Conservation (phyloP, 306 rosid genomes). For the Fragaria nilgerrensis region DNA sequence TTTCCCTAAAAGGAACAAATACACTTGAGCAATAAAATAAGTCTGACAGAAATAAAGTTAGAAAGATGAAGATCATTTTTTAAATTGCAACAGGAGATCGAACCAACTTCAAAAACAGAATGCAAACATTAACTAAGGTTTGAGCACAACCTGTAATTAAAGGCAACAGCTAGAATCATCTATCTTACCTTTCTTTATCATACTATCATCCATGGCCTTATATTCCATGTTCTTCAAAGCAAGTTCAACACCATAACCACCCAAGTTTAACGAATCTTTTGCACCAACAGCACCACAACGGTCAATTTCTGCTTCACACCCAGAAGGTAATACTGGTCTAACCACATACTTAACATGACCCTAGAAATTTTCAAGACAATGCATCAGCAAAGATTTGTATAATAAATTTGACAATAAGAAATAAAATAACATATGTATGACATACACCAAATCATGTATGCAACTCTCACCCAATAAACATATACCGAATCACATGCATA, state of each 20-base stretch:
- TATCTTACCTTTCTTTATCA: slow-evolving; percentile 76
- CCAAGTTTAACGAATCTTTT: slow-evolving; percentile 72
- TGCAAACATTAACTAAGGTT: slow-evolving; percentile 15
- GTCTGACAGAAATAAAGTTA: neutral
- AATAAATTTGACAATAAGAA: neutral
- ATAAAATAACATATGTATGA: neutral
- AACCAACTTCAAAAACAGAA: slow-evolving; percentile 24
- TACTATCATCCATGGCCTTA: slow-evolving; percentile 91
- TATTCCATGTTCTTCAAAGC: slow-evolving; percentile 98
- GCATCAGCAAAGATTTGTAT: slow-evolving; percentile 20
- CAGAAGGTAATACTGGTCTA: slow-evolving; percentile 74
- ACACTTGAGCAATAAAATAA: neutral
- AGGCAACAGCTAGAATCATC: slow-evolving; percentile 13
- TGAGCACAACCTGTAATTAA: slow-evolving; percentile 7
- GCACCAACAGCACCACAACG: slow-evolving; percentile 87
- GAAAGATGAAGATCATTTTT: slow-evolving; percentile 2
- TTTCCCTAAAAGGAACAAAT: neutral
- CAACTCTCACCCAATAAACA: neutral
- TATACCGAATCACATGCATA: neutral
- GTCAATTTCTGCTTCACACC: slow-evolving; percentile 64
- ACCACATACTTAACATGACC: slow-evolving; percentile 79
- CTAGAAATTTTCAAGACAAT: slow-evolving; percentile 39
- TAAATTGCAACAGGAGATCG: slow-evolving; percentile 13
- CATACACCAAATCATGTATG: neutral
- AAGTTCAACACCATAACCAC: slow-evolving; percentile 98